Evolutionary conservation across 2,329 filamentous ascomycete genomes (phyloP), one percentile per base, ranked within the genome.

Genomic region (Aureobasidium namibiae): DNA sequence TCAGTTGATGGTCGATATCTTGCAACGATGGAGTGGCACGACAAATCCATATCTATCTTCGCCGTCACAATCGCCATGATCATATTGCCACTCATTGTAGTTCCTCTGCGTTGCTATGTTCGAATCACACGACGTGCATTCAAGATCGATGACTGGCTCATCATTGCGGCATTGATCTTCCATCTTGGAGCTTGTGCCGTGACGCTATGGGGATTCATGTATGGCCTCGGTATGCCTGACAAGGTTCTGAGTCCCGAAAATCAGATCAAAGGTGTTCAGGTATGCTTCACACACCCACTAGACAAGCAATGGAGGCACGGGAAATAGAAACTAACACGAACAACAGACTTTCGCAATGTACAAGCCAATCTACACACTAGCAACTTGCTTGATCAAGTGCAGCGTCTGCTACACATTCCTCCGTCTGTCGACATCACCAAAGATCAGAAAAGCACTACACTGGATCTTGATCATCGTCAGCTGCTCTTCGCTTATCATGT

Each of bases 311-410:
- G 7, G n/a, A 33, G 18, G 14, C 18, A 21, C 13, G 16, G 14
- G 18, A 6, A 46, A 16, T 11, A 21, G 18, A 56, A 3, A 18
- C 52, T 56, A 18, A 56, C 16, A 14, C 14, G 13, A 14, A 21
- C 1, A 16, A 29, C 10, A 57, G 54, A 48, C 42, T 2, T 57
- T 48, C 33, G 54, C 54, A 14, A 33, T 57, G 42, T 57, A 46
- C 33, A 57, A 57, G 24, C 54, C 54, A 2, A 26, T 57, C 4
- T 57, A 57, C 23, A 57, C 54, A 9, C 23, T 57, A 18, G 29
- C 54, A 4, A 57, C 54, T 21, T 46, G 54, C 31, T 39, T 57
- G 42, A 57, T 57, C 33, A 57, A 57, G 21, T 57, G 54, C 54
- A 57, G 54, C 13, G 42, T 57, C 23, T 57, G 54, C 42, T 57